Percentiles rank a stretch among this genome's conserved stretches.
phyloP scores from a whole-genome alignment of 257 asterid species.

The Nicotiana undulata region DNA sequence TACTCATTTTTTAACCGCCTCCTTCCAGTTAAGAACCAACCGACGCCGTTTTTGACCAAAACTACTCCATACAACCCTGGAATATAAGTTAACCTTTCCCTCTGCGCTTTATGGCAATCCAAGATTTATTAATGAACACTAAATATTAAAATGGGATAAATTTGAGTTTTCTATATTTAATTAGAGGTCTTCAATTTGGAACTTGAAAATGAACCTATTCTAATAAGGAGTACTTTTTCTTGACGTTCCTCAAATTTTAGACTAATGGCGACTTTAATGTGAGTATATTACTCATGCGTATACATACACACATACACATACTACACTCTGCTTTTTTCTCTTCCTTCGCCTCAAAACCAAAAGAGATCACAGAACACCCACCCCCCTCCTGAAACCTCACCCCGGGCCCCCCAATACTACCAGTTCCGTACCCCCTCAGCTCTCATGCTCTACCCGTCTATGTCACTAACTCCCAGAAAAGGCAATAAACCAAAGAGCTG shows the following conservation, averaged over 20 bases:
- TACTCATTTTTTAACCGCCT: neutral
- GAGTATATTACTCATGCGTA: neutral
- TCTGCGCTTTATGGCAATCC: too few relatives aligned
- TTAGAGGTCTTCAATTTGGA: too few relatives aligned
- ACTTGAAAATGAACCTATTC: too few relatives aligned
- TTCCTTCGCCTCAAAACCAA: conserved; percentile 2
- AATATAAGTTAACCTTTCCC: neutral
- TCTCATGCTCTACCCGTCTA: neutral
- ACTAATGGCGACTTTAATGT: too few relatives aligned
- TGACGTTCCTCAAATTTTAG: too few relatives aligned
- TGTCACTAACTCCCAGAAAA: neutral
- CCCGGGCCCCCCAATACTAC: neutral
- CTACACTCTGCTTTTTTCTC: neutral
- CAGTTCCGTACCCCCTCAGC: neutral
- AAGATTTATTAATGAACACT: too few relatives aligned
- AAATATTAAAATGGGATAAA: too few relatives aligned
- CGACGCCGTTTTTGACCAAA: neutral
- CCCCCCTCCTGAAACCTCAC: neutral
- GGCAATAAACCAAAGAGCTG: neutral
- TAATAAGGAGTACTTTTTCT: too few relatives aligned
- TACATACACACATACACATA: neutral
- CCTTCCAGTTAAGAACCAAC: neutral
- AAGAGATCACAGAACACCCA: conserved; percentile 10
- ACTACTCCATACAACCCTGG: neutral
- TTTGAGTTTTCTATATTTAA: too few relatives aligned